Evolutionary conservation across 2,329 filamentous ascomycete genomes (phyloP).

Genomic region (Achaetomium macrosporum): DNA sequence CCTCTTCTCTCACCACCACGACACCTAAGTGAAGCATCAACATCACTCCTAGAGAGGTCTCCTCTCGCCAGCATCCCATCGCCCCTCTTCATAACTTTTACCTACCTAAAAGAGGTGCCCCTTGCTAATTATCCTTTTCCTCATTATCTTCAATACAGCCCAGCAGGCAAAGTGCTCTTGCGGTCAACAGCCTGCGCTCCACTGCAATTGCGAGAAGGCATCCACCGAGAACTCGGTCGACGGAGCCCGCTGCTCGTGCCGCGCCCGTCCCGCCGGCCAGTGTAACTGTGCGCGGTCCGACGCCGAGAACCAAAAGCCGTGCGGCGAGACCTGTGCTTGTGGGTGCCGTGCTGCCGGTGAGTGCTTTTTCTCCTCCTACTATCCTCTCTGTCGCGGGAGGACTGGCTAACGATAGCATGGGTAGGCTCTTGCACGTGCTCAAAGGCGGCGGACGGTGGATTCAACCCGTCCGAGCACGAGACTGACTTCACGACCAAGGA

Average conservation of each 20-base stretch:
- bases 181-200: conserved; percentile 77
- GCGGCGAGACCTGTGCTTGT: conserved; percentile 65
- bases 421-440: conserved; percentile 78
- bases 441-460: conserved; percentile 58
- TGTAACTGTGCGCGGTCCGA: conserved; percentile 74
- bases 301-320: conserved; percentile 61
- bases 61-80: background rate
- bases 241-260: conserved; percentile 77
- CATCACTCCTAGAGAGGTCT: too few species aligned
- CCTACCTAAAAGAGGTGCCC: too few species aligned
- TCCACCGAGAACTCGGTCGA: conserved; percentile 65
- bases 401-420: background rate
- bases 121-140: background rate
- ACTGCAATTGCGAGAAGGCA: conserved; percentile 80
- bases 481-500: conserved; percentile 78
- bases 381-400: background rate
- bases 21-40: conserved; percentile 1
- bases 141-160: conserved; percentile 36
- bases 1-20: background rate
- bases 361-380: too few species aligned
- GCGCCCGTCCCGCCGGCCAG: conserved; percentile 68
- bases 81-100: too few species aligned
- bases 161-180: conserved; percentile 75
- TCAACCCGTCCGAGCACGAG: conserved; percentile 60
- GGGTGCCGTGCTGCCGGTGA: conserved; percentile 66